These are phyloP conservation scores for Debaryomyces maramus DNA, from an alignment of 805 yeast genomes.

Conservation along the genomic window DNA sequence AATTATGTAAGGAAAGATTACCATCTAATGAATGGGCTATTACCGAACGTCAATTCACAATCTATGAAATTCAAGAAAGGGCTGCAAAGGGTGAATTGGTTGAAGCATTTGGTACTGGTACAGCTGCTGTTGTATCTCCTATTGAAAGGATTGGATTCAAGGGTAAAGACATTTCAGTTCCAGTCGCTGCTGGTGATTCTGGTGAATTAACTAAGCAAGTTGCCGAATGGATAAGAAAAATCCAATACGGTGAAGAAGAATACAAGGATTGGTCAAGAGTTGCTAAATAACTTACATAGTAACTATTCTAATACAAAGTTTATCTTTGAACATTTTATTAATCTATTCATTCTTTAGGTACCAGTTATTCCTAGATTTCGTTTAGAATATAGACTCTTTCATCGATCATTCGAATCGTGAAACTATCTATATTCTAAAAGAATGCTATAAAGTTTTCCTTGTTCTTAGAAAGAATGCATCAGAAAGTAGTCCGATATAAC, in stretches of 20 bases:
- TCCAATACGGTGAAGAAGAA: constrained; percentile 85
- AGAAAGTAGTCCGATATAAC: no score
- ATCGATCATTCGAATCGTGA: constrained; percentile 60
- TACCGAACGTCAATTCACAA: constrained; percentile 80
- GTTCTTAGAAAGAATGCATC: constrained; percentile 79
- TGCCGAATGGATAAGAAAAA: constrained; percentile 81
- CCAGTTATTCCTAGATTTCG: constrained; percentile 71
- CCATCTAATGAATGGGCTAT: constrained; percentile 77
- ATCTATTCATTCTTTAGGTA: constrained; percentile 33
- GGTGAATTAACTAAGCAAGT: constrained; percentile 78
- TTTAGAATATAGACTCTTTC: constrained; percentile 80
- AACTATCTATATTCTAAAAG: constrained; percentile 63
- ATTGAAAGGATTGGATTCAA: constrained; percentile 83
- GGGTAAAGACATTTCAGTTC: constrained; percentile 72
- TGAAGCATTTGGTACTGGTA: constrained; percentile 96
- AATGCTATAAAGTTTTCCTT: constrained; percentile 72
- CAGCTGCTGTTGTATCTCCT: constrained; percentile 96
- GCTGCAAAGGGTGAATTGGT: constrained; percentile 79
- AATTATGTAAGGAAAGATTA: constrained; percentile 73
- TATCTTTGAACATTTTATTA: no score
- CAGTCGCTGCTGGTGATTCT: constrained; percentile 77
- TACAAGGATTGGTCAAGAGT: constrained; percentile 55
- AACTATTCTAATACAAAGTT: background rate
- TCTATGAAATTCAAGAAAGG: constrained; percentile 74
- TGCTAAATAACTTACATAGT: constrained; percentile 21